Percentiles rank a stretch among this genome's conserved stretches.
Conservation (phyloP, 441 rosid species). For the Daphne laureola region DNA sequence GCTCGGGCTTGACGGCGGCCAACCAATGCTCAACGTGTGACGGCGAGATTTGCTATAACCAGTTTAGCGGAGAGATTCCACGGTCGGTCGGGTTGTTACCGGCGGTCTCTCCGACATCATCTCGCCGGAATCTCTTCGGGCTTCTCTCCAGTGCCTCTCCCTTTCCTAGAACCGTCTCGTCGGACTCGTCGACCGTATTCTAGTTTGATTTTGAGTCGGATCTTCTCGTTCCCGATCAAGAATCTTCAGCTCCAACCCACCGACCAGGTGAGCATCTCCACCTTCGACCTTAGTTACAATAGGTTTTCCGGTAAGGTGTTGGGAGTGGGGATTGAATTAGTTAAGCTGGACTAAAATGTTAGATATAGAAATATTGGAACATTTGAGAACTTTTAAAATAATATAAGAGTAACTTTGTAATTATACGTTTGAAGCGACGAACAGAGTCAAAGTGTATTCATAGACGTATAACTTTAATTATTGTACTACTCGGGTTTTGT, state of each 20-base stretch:
- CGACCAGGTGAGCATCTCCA: conserved; percentile 48
- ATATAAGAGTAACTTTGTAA: too few species aligned
- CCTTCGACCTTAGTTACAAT: conserved; percentile 83
- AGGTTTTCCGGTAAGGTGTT: conserved; percentile 57
- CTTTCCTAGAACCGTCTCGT: conserved; percentile 60
- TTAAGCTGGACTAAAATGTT: too few species aligned
- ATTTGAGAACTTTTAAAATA: too few species aligned
- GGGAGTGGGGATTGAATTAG: too few species aligned
- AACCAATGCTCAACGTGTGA: too few species aligned
- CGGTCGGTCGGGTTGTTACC: conserved; percentile 52
- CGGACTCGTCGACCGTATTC: conserved; percentile 53
- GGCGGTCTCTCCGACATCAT: conserved; percentile 54
- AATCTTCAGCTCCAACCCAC: conserved; percentile 68
- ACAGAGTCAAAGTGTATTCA: too few species aligned
- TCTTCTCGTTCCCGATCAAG: conserved; percentile 62
- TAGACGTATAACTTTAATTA: too few species aligned
- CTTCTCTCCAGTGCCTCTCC: conserved; percentile 59
- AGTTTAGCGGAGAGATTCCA: conserved; percentile 53
- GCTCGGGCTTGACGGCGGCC: too few species aligned
- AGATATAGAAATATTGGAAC: too few species aligned
- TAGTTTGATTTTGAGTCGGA: conserved; percentile 56
- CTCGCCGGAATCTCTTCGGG: conserved; percentile 47
- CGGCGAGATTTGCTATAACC: too few species aligned
- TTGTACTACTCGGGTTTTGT: too few species aligned
- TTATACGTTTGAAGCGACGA: too few species aligned